These are phyloP conservation scores for Colletotrichum limetticola DNA, from an alignment of 2,329 filamentous ascomycete species.

Conservation along the genomic window DNA sequence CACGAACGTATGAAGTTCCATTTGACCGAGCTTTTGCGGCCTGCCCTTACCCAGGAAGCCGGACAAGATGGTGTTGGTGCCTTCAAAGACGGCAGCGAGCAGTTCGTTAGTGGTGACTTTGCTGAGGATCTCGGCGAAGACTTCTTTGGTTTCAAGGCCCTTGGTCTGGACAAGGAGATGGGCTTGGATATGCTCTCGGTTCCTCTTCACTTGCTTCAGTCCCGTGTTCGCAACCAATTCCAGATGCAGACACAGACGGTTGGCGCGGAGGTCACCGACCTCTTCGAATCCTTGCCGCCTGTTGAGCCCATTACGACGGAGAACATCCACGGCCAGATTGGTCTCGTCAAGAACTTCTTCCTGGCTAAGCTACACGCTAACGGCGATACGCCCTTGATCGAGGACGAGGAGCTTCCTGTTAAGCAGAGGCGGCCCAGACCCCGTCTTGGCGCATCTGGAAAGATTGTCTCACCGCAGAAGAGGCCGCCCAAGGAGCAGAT, in stretches of 20 bases:
- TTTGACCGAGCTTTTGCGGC: constrained; percentile 91
- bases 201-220: constrained; percentile 92
- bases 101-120: constrained; percentile 96
- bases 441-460: constrained; percentile 77
- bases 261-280: constrained; percentile 61
- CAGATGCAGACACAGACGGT: constrained; percentile 78
- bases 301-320: constrained; percentile 84
- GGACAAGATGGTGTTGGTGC: constrained; percentile 87
- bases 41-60: constrained; percentile 79
- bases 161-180: constrained; percentile 92
- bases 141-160: constrained; percentile 97
- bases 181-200: constrained; percentile 89
- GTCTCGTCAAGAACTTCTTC: constrained; percentile 92
- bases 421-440: constrained; percentile 86
- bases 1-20: constrained; percentile 96
- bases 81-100: constrained; percentile 96
- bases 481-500: constrained; percentile 84
- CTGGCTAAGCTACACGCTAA: constrained; percentile 88
- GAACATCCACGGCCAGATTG: constrained; percentile 82
- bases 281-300: constrained; percentile 75
- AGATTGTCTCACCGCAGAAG: constrained; percentile 88
- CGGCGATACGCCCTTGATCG: constrained; percentile 75
- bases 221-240: constrained; percentile 86
- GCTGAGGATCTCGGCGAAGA: constrained; percentile 98
- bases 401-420: constrained; percentile 93